A percentile compares a stretch with the other conserved stretches of the same genome.
Evolutionary conservation across 352 stramenopile genomes (phyloP).

Genomic region (Phytophthora megakarya): DNA sequence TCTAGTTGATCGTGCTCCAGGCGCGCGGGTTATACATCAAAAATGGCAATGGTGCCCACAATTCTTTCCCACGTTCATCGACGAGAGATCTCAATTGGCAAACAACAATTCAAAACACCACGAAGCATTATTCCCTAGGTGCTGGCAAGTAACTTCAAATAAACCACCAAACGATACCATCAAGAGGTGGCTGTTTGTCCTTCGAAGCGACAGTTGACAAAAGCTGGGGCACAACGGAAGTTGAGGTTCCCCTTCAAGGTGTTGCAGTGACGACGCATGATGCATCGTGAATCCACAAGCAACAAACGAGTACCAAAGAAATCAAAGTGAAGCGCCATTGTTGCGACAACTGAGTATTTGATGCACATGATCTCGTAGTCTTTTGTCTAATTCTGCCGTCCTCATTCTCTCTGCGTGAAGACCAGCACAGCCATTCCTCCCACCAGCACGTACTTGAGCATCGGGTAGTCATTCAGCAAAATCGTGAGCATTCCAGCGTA

Average conservation of each 20-base stretch:
- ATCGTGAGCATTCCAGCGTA: conserved; percentile 99
- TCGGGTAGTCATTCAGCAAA: conserved; percentile 98
- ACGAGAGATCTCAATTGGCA: too few relatives aligned
- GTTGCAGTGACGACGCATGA: too few relatives aligned
- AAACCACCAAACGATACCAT: too few relatives aligned
- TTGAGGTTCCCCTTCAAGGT: too few relatives aligned
- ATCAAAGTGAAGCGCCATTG: conserved; percentile 40
- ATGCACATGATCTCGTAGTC: background rate
- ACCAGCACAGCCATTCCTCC: conserved; percentile 81
- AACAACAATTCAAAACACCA: too few relatives aligned
- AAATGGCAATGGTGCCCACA: too few relatives aligned
- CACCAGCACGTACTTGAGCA: conserved; percentile 93
- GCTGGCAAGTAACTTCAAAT: too few relatives aligned
- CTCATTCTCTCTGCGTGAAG: conserved; percentile 81
- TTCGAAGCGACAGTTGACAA: too few relatives aligned
- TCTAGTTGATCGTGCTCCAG: conserved; percentile 48
- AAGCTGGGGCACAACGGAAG: too few relatives aligned
- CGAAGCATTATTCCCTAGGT: too few relatives aligned
- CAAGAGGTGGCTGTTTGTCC: too few relatives aligned
- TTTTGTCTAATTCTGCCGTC: background rate
- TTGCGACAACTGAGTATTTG: conserved; percentile 40
- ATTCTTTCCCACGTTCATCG: too few relatives aligned
- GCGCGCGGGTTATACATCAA: conserved; percentile 44
- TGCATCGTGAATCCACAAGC: conserved; percentile 10
- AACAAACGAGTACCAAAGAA: conserved; percentile 47